Evolutionary conservation across 2,329 filamentous ascomycete genomes (phyloP), one percentile per base, ranked within the genome.

Genomic region (Diplodia mutila): DNA sequence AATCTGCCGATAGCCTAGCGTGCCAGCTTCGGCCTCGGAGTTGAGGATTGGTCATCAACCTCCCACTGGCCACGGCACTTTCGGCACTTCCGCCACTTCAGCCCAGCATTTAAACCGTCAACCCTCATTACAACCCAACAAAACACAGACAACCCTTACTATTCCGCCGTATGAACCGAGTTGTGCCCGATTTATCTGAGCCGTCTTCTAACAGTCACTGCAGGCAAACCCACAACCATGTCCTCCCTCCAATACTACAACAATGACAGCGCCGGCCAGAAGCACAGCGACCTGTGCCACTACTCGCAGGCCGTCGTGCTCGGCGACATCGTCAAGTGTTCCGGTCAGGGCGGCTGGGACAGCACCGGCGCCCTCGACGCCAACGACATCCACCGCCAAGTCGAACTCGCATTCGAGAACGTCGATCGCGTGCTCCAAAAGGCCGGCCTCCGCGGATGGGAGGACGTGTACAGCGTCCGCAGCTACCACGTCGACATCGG

Each of bases 261-360:
- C 53, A 34, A 55, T 37, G 46, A 39, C 37, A 53, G 65, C 53
- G 34, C 53, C 3, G 65, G 65, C 23, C 21, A 66, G n/a, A 48
- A 49, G 16, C 39, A 34, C 16, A 57, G 51, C 12, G 51, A 55
- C 23, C 48, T 34, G 14, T 57, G 25, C 46, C 65, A 55, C 27
- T 66, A 66, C 65, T 46, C 34, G 7, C 65, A 66, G 61, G 51
- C 51, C 37, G 65, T 66, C 12, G 23, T 53, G 3, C 23, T 61
- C 4, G 32, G 34, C 53, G 37, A 61, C 37, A 66, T 61, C 7
- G 42, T 93, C 53, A 57, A 66, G 18, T 49, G 39, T 8, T 11
- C 65, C 21, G 65, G 65, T 9, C 65, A 66, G 46, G 65, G 65
- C 16, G 67, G 67, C 29, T 68, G 67, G 67, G 67, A 66, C 39